Base-by-base conservation (phyloP, 2,329 filamentous ascomycete genomes). In the Hypoxylon rubiginosum region DNA sequence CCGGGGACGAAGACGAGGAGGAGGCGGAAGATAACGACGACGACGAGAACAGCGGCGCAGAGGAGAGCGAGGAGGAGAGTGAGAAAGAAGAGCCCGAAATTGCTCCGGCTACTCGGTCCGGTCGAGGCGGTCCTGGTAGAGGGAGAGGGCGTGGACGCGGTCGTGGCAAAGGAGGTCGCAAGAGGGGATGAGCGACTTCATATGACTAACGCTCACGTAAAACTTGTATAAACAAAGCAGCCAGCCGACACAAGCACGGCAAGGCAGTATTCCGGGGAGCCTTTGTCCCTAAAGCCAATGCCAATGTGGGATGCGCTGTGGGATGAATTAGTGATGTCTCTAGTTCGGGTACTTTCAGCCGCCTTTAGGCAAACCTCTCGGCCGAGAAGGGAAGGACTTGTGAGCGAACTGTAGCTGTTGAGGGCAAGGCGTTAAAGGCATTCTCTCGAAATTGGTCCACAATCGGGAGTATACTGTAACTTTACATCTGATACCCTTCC, bases 131-230 rank as follows among this genome's bases (percentile, higher is more conserved):
- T 3, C 26, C 59, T 8, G 46, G 62, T 1, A 69, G 73, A 26
- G 72, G 72, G 8, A 48, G 67, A n/a, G 69, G 73, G 3, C 72
- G 74, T 4, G 73, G 71, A 8, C 66, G 75, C 1, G 74, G 73
- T 15, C 69, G 73, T 26, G 71, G 63, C 13, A 76, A 73, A 39
- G 71, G 62, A 0, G 67, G 73, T 1, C 67, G 73, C 1, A 75
- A 74, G 58, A 74, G 69, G 56, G 68, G 67, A 28, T 71, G 63
- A 71, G 15, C 13, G 10, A 17, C 6, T 19, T 7, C 32, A 2
- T 34, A n/a, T 46, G 17, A 36, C 15, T 34, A 0, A 56, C 1
- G 30, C 13, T 30, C 26, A 28, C 13, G 24, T 17, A 28, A 17
- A 43, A 19, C 6, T 4, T 43, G n/a, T 19, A 49, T 26, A 28